Conservation (phyloP, 2,329 filamentous ascomycete species). For the Trichoderma harzianum region DNA sequence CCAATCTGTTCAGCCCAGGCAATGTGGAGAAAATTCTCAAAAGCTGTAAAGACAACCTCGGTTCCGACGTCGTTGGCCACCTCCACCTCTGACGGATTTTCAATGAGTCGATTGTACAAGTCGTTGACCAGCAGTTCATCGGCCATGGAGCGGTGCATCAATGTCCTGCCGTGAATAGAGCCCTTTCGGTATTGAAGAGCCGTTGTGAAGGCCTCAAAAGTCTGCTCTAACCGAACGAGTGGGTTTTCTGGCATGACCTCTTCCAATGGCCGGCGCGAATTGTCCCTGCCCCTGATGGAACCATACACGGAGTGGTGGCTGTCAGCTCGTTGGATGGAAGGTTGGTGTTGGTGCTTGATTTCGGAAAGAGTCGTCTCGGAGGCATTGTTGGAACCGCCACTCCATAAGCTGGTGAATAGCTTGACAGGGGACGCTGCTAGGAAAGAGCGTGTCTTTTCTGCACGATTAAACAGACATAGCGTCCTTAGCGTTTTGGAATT, state of each 20-base stretch:
- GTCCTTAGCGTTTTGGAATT: constrained; percentile 74
- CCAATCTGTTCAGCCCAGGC: constrained; percentile 90
- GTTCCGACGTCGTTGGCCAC: constrained; percentile 70
- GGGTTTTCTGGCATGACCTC: constrained; percentile 60
- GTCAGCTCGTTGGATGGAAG: constrained; percentile 42
- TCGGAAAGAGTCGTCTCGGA: constrained; percentile 27
- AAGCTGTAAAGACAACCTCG: constrained; percentile 84
- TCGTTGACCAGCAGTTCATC: constrained; percentile 84
- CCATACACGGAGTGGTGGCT: constrained; percentile 55
- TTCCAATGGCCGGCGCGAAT: constrained; percentile 35
- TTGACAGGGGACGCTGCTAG: constrained; percentile 86
- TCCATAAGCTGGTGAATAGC: constrained; percentile 78
- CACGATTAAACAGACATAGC: constrained; percentile 60
- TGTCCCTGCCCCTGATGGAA: constrained; percentile 48
- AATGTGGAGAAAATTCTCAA: constrained; percentile 86
- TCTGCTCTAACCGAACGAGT: constrained; percentile 74
- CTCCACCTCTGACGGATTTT: constrained; percentile 76
- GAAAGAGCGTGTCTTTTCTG: constrained; percentile 64
- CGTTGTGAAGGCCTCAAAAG: constrained; percentile 77
- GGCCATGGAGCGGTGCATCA: constrained; percentile 66
- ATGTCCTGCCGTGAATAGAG: constrained; percentile 73
- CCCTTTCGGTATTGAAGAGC: constrained; percentile 82
- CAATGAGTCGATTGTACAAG: constrained; percentile 82
- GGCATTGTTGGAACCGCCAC: constrained; percentile 50
- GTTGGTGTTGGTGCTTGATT: constrained; percentile 41